Evolutionary conservation across 2,329 filamentous ascomycete species (phyloP).

Genomic region (Fusarium buxicola): DNA sequence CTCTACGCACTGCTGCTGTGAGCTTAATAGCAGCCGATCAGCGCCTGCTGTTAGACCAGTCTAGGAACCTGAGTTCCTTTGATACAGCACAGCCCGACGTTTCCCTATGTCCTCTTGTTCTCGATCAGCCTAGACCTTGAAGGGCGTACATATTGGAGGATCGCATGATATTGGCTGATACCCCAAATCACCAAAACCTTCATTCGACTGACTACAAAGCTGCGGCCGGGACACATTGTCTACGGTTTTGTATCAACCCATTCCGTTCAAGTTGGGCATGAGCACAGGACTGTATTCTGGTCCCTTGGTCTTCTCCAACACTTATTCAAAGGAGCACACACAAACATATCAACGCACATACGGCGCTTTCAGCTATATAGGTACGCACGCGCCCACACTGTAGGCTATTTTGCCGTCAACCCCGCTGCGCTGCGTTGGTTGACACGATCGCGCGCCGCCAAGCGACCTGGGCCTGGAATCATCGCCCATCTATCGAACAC

Average conservation of each 20-base stretch:
- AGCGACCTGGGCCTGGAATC: conserved; percentile 7
- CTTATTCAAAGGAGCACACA: conserved; percentile 5
- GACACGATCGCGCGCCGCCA: conserved; percentile 19
- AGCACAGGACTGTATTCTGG: neutral
- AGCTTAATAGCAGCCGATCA: conserved; percentile 38
- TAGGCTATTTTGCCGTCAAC: conserved; percentile 16
- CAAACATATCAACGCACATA: conserved; percentile 11
- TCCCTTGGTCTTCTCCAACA: neutral
- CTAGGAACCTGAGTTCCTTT: conserved; percentile 8
- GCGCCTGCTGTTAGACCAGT: conserved; percentile 20
- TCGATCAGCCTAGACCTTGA: neutral
- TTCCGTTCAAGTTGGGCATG: neutral
- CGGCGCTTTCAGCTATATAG: conserved; percentile 6
- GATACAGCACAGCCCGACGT: conserved; percentile 11
- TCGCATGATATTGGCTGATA: conserved; percentile 15
- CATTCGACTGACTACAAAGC: conserved; percentile 10
- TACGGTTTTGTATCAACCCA: neutral
- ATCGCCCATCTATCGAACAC: conserved; percentile 19
- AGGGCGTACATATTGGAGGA: conserved; percentile 8
- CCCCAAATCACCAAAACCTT: conserved; percentile 8
- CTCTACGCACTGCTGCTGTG: conserved; percentile 29
- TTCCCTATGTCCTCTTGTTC: conserved; percentile 5
- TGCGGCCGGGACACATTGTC: neutral
- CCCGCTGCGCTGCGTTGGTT: conserved; percentile 18
- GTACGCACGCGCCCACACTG: conserved; percentile 9